Base-by-base conservation (phyloP, 257 asterid genomes). In the Forsythia suspensa region DNA sequence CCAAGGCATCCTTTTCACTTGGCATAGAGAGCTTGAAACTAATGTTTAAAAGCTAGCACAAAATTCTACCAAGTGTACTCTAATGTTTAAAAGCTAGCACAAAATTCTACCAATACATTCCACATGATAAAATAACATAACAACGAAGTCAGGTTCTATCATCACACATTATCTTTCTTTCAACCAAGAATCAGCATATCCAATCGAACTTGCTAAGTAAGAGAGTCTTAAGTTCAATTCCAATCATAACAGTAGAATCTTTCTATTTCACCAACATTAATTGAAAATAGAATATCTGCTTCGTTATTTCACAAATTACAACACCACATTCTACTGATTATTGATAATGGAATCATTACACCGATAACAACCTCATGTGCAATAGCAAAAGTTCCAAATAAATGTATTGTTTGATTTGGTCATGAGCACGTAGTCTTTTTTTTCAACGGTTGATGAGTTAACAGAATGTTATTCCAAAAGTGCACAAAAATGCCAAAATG, bases 21-120 rank as follows among this genome's bases (percentile, higher is more conserved):
- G 99, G 97, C 97, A 95, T 83, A n/a, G 98, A 97, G 81, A 93
- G 96, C 79, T 95, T 95, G 83, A 95, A 95, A 52, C 98, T 24
- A 24, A 24, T 24, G 24, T 24, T 24, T 24, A 24, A 24, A 24
- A 24, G 24, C 24, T 24, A 24, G 24, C 24, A 24, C 24, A 24
- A 24, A 24, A 24, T 24, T 24, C 24, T 24, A 24, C 24, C 55
- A 48, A 18, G 21, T n/a, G 16, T 16, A 70, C 15, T 52, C 38
- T 41, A 41, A 41, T 3, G 7, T 41, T 41, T 41, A 41, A 41
- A 41, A 41, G 43, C 43, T 41, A 41, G 43, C 43, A 41, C 43
- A 41, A 41, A 4, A 41, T 41, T 41, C 43, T 41, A 41, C 43
- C 43, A 41, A 41, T 41, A 41, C 43, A 41, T 41, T 41, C 43